Evolutionary conservation across 2,329 filamentous ascomycete genomes (phyloP), one percentile per base, ranked within the genome.

Genomic region (Ilyonectria destructans): DNA sequence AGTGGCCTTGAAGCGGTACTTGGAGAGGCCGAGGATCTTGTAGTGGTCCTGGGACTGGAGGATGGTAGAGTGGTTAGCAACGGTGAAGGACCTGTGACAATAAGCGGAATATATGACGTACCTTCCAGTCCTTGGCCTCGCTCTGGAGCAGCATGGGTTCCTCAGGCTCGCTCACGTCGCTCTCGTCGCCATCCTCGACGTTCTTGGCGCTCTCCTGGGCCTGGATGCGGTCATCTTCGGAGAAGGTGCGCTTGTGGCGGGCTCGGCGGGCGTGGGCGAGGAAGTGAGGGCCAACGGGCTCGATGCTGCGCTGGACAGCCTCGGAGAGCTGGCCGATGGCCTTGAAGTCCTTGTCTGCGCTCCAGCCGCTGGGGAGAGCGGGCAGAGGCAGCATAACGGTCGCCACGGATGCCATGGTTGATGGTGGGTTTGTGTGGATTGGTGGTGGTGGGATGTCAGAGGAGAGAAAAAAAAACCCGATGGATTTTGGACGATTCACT

Each of bases 51-150:
- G 96, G 74, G 87, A 88, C 93, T 97, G 72, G 56, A 56, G 21
- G 21, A 43, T 1, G n/a, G 17, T n/a, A 49, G 2, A 23, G 19
- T 60, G 26, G 48, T 19, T 10, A 58, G 45, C 0, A 45, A 15
- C 33, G 19, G 21, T 8, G 54, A 49, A 23, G n/a, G 52, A 7
- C 35, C 31, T 5, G 15, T 13, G 6, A 29, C 10, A n/a, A 58
- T 23, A 9, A 48, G 19, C 21, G 9, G 31, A 35, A 45, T 19
- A 6, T 19, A 23, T 58, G 75, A 17, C 87, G 74, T 82, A 96
- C 94, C 93, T 99, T 99, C 96, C 96, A 99, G 87, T 99, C 96
- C 87, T 99, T 99, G 79, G 96, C 95, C 81, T 98, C 95, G 62
- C 95, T 90, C 81, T 93, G 89, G 35, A 99, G 90, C 90, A 98